Conservation (phyloP, 1,284 basidiomycete species). For the Vanrija pseudolonga region DNA sequence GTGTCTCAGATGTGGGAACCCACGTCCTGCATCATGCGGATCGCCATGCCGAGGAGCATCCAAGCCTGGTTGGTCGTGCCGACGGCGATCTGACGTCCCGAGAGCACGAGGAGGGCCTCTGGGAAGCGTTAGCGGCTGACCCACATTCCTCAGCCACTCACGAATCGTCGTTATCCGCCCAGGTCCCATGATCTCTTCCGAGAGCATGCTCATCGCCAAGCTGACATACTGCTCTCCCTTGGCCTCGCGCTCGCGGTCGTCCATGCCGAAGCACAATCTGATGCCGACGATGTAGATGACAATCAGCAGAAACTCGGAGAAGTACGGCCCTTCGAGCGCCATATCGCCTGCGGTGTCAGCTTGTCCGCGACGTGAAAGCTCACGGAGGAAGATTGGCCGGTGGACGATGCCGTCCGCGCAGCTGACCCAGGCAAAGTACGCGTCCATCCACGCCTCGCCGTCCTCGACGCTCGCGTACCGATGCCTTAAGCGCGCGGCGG, state of each 20-base stretch:
- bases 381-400: constrained; percentile 10
- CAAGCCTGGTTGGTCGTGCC: constrained; percentile 14
- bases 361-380: background rate
- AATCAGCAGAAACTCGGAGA: constrained; percentile 12
- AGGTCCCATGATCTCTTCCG: constrained; percentile 11
- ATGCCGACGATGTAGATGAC: constrained; percentile 14
- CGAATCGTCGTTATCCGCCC: constrained; percentile 5
- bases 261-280: constrained; percentile 7
- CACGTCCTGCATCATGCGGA: constrained; percentile 26
- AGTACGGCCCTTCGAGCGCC: constrained; percentile 17
- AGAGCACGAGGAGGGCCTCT: constrained; percentile 12
- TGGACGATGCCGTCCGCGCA: constrained; percentile 10
- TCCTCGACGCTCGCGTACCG: constrained; percentile 13
- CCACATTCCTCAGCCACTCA: too few relatives aligned
- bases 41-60: constrained; percentile 17
- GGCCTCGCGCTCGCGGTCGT: constrained; percentile 7
- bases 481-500: constrained; percentile 7
- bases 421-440: constrained; percentile 15
- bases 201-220: constrained; percentile 14
- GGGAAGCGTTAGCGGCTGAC: background rate
- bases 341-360: constrained; percentile 9
- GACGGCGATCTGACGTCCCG: constrained; percentile 6
- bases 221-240: constrained; percentile 9
- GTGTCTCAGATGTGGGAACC: background rate
- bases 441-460: constrained; percentile 14